Evolutionary conservation across 1,284 basidiomycete genomes (phyloP).

Genomic region (Ganoderma sinense): DNA sequence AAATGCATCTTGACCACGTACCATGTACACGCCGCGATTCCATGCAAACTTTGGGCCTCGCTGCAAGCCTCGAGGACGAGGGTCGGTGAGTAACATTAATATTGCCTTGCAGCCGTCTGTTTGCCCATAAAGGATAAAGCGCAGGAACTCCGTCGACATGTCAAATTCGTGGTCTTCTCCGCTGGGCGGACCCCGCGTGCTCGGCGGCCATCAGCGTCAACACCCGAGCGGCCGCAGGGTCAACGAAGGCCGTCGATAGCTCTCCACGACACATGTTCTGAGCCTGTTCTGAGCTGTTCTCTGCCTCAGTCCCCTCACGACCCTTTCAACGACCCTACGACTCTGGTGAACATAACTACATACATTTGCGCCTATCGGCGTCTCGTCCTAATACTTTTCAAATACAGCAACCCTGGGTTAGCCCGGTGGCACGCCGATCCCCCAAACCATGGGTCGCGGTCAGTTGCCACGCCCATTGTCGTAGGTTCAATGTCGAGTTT

Average conservation of each 20-base stretch:
- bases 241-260: background rate
- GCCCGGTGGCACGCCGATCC: constrained; percentile 20
- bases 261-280: constrained; percentile 9
- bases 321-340: constrained; percentile 20
- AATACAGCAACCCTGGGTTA: constrained; percentile 17
- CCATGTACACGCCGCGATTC: background rate
- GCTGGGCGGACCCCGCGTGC: constrained; percentile 14
- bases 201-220: constrained; percentile 25
- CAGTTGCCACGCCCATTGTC: constrained; percentile 6
- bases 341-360: constrained; percentile 7
- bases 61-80: background rate
- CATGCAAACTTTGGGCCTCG: background rate
- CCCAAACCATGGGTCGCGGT: constrained; percentile 35
- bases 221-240: background rate
- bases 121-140: background rate
- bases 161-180: background rate
- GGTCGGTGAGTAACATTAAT: background rate
- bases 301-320: constrained; percentile 24
- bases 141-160: background rate
- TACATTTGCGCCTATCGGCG: background rate
- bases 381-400: background rate
- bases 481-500: background rate
- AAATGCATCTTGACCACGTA: background rate
- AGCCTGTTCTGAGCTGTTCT: constrained; percentile 18
- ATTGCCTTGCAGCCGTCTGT: background rate